Evolutionary conservation across 2,329 filamentous ascomycete genomes (phyloP), one percentile per base, ranked within the genome.

Genomic region (Xylaria sp.): DNA sequence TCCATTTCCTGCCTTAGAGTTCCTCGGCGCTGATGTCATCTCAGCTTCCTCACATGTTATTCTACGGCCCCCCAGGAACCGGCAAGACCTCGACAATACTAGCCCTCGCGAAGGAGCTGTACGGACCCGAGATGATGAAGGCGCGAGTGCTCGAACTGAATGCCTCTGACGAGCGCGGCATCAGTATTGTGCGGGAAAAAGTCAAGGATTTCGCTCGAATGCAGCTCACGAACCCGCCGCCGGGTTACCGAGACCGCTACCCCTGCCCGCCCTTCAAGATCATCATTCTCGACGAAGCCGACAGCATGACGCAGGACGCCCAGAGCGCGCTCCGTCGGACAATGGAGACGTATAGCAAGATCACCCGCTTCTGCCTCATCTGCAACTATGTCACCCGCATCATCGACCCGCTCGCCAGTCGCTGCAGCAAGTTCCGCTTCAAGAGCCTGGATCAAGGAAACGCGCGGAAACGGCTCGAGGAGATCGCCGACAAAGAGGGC

Each of bases 321-420:
- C 96, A 99, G 83, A 93, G 90, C 68, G 96, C 97, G 5, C 85
- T 99, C 65, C 87, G 96, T 72, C 88, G 97, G 63, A 99, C 96
- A 1, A 99, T 99, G 96, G 96, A 99, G 83, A 97, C 94, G 53
- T 98, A 98, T 81, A 93, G 89, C 80, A 94, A 94, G 76, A 97
- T 98, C 81, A 99, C 96, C 2, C 88, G 96, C 15, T 99, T 99
- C 81, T 98, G 96, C 78, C 85, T 99, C 48, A 95, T 98, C 66
- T 99, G 97, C 83, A 99, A 99, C 82, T 99, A 99, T 76, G 96
- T 99, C 53, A 98, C 96, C 3, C 87, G 96, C 67, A 99, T 99
- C 78, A 99, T 99, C 76, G 96, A 99, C 78, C 97, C 96, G 7
- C 83, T 99, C 25, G 96, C 96, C 1, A 94, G 90, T 79, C 88